Conservation (phyloP, 1,284 basidiomycete species). For the Malassezia brasiliensis region DNA sequence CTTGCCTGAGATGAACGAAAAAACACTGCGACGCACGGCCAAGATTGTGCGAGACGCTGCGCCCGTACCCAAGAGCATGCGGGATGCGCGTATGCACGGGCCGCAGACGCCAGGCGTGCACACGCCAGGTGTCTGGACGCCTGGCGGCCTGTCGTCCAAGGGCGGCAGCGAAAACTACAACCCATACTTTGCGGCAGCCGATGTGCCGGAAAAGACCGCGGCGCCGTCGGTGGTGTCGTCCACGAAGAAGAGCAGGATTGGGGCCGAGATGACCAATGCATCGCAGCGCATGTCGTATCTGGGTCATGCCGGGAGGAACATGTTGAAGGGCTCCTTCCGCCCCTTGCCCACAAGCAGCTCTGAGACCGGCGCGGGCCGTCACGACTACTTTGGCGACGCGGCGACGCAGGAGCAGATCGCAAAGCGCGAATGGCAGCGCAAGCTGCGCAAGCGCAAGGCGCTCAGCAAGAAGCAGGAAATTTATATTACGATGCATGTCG, state of each 20-base stretch:
- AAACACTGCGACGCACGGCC: constrained; percentile 42
- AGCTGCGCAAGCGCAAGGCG: constrained; percentile 35
- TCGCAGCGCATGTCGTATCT: neutral
- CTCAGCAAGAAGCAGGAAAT: constrained; percentile 39
- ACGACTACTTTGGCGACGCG: constrained; percentile 8
- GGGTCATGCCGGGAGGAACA: constrained; percentile 1
- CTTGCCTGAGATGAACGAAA: constrained; percentile 46
- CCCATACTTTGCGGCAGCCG: constrained; percentile 5
- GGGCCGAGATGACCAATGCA: neutral
- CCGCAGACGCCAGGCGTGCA: neutral
- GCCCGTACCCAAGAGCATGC: constrained; percentile 19
- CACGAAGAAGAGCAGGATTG: neutral
- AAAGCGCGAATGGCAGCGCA: constrained; percentile 41
- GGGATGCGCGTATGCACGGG: neutral
- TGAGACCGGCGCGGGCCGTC: neutral
- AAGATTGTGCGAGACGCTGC: constrained; percentile 45
- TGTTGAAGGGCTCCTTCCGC: neutral
- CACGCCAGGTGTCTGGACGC: neutral
- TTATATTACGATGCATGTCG: constrained; percentile 73
- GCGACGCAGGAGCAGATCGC: constrained; percentile 15
- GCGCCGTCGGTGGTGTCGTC: neutral
- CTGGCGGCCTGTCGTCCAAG: neutral
- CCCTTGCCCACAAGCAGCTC: neutral
- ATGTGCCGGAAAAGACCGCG: neutral
- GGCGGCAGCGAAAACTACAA: neutral